These are phyloP conservation scores for Ambrosiella beaveri DNA, from an alignment of 2,329 filamentous ascomycete genomes.

Conservation along the genomic window DNA sequence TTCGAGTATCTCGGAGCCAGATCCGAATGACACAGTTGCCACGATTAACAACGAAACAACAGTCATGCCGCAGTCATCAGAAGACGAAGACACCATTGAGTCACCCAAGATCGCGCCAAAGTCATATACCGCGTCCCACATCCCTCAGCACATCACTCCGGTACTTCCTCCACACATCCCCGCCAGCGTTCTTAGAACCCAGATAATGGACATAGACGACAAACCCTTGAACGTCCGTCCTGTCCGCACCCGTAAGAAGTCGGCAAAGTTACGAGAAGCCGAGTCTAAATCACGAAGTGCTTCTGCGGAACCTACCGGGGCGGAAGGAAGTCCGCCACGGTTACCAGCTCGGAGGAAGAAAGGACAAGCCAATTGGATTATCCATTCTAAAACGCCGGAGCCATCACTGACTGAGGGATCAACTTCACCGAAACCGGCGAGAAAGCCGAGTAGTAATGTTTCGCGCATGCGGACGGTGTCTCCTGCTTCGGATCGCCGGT, in stretches of 20 bases:
- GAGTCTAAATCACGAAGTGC: background rate
- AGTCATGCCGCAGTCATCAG: background rate
- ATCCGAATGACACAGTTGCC: background rate
- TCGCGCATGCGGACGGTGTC: background rate
- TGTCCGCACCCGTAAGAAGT: background rate
- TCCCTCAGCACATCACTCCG: background rate
- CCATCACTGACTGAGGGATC: background rate
- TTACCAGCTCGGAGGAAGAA: background rate
- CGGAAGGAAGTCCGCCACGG: constrained; percentile 2
- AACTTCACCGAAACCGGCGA: background rate
- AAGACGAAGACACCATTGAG: constrained; percentile 1
- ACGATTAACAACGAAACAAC: background rate
- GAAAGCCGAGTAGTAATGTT: background rate
- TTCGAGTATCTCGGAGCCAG: constrained; percentile 4
- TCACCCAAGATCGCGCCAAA: background rate
- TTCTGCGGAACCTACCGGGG: background rate
- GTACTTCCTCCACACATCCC: constrained; percentile 3
- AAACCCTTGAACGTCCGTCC: background rate
- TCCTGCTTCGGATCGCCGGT: background rate
- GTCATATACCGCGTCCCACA: background rate
- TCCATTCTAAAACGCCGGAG: constrained; percentile 3
- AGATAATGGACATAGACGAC: background rate
- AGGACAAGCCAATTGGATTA: constrained; percentile 1
- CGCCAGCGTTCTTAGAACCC: background rate
- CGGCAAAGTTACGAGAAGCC: background rate